These are phyloP conservation scores for Claviceps spartinae DNA, from an alignment of 2,329 filamentous ascomycete species.

Conservation along the genomic window DNA sequence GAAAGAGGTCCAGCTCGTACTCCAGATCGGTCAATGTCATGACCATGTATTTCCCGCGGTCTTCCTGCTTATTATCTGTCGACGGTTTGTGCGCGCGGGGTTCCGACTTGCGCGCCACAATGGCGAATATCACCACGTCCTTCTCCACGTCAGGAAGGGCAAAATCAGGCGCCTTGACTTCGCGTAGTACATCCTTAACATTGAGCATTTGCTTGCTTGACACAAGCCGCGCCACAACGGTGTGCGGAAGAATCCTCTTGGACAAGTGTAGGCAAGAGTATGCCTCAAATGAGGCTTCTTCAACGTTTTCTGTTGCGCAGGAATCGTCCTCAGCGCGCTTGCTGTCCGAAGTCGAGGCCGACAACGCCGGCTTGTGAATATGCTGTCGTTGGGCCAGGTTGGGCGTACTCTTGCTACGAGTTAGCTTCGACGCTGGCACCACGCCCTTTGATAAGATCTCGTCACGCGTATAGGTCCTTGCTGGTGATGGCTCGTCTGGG, in stretches of 20 bases:
- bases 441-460: slow-evolving; percentile 36
- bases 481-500: slow-evolving; percentile 31
- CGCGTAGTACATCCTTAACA: slow-evolving; percentile 67
- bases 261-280: slow-evolving; percentile 78
- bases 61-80: slow-evolving; percentile 32
- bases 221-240: slow-evolving; percentile 64
- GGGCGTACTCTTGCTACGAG: slow-evolving; percentile 31
- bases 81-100: slow-evolving; percentile 48
- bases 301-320: slow-evolving; percentile 9
- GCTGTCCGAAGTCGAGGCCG: background rate
- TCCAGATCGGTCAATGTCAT: slow-evolving; percentile 76
- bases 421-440: slow-evolving; percentile 15
- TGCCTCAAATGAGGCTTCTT: slow-evolving; percentile 55
- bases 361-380: slow-evolving; percentile 9
- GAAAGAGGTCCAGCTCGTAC: slow-evolving; percentile 81
- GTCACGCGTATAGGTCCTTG: slow-evolving; percentile 47
- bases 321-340: slow-evolving; percentile 6
- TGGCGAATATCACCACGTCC: slow-evolving; percentile 79
- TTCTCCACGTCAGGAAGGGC: slow-evolving; percentile 69
- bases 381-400: slow-evolving; percentile 11
- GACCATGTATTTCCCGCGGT: slow-evolving; percentile 81
- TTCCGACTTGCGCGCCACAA: slow-evolving; percentile 78
- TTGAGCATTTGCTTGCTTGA: slow-evolving; percentile 62
- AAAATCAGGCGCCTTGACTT: slow-evolving; percentile 72
- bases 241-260: slow-evolving; percentile 70